phyloP scores from a whole-genome alignment of 306 rosid genomes.

The Neltuma alba region DNA sequence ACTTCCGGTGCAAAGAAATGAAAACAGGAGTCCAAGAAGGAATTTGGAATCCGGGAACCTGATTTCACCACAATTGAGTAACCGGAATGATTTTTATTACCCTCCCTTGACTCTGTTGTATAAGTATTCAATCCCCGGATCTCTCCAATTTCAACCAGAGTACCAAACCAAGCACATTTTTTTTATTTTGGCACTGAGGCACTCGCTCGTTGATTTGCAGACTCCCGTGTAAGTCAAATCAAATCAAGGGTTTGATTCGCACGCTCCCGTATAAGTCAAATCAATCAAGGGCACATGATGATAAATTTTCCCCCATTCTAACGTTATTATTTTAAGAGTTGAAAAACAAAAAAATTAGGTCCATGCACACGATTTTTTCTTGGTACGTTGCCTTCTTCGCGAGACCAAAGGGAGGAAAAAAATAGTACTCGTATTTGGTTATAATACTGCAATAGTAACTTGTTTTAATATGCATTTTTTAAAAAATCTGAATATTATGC shows the following conservation, averaged over 20 bases:
- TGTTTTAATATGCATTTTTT: too few relatives aligned
- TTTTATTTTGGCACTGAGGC: conserved; percentile 21
- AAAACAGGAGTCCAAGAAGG: conserved; percentile 47
- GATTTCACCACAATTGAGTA: conserved; percentile 49
- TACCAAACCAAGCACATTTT: background rate
- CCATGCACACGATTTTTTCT: background rate
- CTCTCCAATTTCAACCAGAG: conserved; percentile 44
- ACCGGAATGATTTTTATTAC: background rate
- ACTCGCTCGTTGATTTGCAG: conserved; percentile 13
- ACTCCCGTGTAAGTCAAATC: background rate
- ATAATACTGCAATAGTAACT: too few relatives aligned
- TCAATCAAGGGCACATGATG: background rate
- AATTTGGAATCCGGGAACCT: conserved; percentile 47
- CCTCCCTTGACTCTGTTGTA: background rate
- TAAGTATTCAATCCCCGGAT: conserved; percentile 34
- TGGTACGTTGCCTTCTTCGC: background rate
- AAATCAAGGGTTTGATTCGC: background rate
- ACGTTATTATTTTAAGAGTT: background rate
- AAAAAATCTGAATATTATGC: too few relatives aligned
- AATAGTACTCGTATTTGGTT: too few relatives aligned
- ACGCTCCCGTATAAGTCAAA: conserved; percentile 2
- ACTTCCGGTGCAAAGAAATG: conserved; percentile 1
- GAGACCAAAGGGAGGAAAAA: too few relatives aligned
- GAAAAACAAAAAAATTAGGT: background rate
- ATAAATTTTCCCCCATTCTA: too few relatives aligned